phyloP scores from a whole-genome alignment of 306 rosid species.

The Nissolia schottii region DNA sequence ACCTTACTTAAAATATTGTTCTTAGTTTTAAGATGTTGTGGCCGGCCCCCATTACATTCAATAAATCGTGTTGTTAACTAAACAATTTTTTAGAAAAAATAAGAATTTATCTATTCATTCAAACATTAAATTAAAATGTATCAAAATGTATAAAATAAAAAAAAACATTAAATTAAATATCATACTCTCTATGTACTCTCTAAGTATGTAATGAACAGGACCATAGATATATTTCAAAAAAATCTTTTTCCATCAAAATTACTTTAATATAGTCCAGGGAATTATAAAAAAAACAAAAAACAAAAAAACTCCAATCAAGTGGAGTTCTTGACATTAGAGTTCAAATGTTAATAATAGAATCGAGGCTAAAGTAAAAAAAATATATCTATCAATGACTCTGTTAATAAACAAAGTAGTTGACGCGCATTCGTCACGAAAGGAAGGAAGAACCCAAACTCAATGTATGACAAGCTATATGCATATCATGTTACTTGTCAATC shows the following conservation, averaged over 20 bases:
- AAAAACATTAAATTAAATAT: neutral
- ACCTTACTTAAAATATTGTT: neutral
- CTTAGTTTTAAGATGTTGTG: neutral
- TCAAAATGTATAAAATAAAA: too few species aligned
- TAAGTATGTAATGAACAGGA: neutral
- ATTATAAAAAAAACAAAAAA: too few species aligned
- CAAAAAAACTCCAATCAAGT: too few species aligned
- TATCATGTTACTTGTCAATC: conserved; percentile 49
- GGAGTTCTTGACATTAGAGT: too few species aligned
- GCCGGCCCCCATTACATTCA: neutral
- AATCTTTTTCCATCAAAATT: neutral
- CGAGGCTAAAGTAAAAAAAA: too few species aligned
- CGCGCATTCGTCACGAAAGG: conserved; percentile 33
- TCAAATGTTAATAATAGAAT: too few species aligned
- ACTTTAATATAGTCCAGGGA: neutral
- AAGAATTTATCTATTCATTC: neutral
- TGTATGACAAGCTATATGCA: conserved; percentile 20
- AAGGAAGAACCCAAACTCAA: conserved; percentile 34
- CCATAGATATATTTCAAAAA: conserved; percentile 19
- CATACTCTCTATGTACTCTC: too few species aligned
- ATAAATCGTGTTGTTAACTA: conserved; percentile 30
- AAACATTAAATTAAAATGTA: neutral
- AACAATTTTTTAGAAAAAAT: neutral
- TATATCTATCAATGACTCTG: conserved; percentile 6
- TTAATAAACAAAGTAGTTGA: conserved; percentile 47